These are phyloP conservation scores for Aphanomyces invadans DNA, from an alignment of 352 stramenopile species.

Conservation along the genomic window DNA sequence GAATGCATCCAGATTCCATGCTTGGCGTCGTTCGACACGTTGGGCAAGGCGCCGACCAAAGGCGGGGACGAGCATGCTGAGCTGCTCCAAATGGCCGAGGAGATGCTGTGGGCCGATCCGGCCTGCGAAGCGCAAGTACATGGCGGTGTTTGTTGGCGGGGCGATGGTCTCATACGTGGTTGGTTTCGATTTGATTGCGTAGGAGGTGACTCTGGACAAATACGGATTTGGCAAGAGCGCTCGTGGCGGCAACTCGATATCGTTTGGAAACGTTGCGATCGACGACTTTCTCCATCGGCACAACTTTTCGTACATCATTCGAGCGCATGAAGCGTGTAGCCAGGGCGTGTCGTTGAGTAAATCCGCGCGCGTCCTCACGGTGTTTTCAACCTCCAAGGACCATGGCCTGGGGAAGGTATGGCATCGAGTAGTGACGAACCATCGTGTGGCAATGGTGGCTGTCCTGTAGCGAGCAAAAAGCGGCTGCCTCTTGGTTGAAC, in stretches of 20 bases:
- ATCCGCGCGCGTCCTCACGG: slow-evolving; percentile 45
- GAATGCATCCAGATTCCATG: slow-evolving; percentile 12
- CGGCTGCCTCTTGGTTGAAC: slow-evolving; percentile 58
- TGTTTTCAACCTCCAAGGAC: slow-evolving; percentile 71
- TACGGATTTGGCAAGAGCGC: slow-evolving; percentile 25
- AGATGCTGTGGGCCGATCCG: slow-evolving; percentile 50
- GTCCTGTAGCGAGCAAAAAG: slow-evolving; percentile 41
- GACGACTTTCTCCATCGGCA: slow-evolving; percentile 24
- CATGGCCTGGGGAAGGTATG: slow-evolving; percentile 44
- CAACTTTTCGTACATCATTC: slow-evolving; percentile 25
- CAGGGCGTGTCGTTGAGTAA: slow-evolving; percentile 44
- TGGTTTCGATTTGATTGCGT: not conserved
- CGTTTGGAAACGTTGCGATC: slow-evolving; percentile 26
- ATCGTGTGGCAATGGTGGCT: no score
- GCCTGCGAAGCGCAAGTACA: slow-evolving; percentile 24
- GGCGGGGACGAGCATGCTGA: not conserved
- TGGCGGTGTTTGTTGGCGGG: not conserved
- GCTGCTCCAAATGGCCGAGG: slow-evolving; percentile 42
- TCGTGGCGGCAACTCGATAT: slow-evolving; percentile 16
- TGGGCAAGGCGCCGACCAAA: slow-evolving; percentile 28
- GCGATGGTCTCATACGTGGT: not conserved
- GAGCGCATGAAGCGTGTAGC: slow-evolving; percentile 26
- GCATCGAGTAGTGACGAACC: not conserved
- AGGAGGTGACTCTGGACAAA: slow-evolving; percentile 22
- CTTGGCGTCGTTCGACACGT: slow-evolving; percentile 17